Conservation (phyloP, 176 grass and related monocot genomes). For the Rhynchospora pubera region DNA sequence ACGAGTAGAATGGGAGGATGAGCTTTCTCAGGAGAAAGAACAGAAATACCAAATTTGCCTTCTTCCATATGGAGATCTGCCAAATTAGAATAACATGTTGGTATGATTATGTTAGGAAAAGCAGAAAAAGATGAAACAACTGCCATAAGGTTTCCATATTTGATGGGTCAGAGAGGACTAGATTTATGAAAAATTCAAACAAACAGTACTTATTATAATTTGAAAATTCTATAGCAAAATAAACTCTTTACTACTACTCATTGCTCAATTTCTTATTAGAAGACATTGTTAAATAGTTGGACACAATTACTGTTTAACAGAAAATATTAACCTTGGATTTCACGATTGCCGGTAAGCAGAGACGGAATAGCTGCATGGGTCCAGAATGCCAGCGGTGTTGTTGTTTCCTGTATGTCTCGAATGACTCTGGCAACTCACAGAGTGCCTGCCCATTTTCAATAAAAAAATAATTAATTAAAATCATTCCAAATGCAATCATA, state of each 20-base stretch:
- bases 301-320: background rate
- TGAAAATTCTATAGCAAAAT: background rate
- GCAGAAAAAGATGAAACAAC: background rate
- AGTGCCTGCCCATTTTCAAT: conserved; percentile 42
- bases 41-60: conserved; percentile 85
- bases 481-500: background rate
- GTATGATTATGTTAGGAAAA: background rate
- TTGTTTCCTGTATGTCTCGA: conserved; percentile 84
- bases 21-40: conserved; percentile 95
- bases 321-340: conserved; percentile 51
- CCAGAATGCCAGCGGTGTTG: conserved; percentile 99
- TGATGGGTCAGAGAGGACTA: background rate
- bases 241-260: background rate
- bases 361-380: conserved; percentile 92
- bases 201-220: background rate
- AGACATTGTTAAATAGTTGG: background rate
- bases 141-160: background rate
- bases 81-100: background rate
- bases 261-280: background rate
- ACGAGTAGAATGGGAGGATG: conserved; percentile 95
- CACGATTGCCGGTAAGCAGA: conserved; percentile 76
- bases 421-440: conserved; percentile 89
- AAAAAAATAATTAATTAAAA: background rate
- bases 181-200: background rate
- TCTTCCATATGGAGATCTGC: conserved; percentile 89